Percentiles rank a stretch among this genome's conserved stretches.
Evolutionary conservation across 805 yeast genomes (phyloP).

Genomic region (Ogataea polymorpha): DNA sequence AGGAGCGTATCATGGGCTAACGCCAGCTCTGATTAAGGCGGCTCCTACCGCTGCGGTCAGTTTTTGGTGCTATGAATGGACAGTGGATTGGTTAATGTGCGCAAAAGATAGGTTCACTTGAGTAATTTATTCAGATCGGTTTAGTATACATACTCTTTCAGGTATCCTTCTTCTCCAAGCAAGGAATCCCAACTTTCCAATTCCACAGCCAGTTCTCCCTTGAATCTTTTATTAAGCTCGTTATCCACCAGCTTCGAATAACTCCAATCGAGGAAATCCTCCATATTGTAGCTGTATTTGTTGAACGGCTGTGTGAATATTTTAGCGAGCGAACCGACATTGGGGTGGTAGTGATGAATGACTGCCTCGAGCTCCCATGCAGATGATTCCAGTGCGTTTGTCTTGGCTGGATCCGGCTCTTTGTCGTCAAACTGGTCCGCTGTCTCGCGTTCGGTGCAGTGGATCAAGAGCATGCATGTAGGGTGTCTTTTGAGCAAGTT

Average conservation of each 20-base stretch:
- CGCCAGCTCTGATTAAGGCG: slow-evolving; percentile 67
- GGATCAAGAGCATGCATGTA: slow-evolving; percentile 86
- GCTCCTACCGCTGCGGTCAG: slow-evolving; percentile 64
- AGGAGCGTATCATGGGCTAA: slow-evolving; percentile 74
- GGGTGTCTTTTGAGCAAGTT: slow-evolving; percentile 90
- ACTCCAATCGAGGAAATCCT: slow-evolving; percentile 92
- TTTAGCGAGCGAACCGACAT: slow-evolving; percentile 86
- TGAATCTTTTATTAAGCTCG: slow-evolving; percentile 62
- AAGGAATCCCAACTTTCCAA: slow-evolving; percentile 51
- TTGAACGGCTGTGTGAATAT: slow-evolving; percentile 87
- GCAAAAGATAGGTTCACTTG: slow-evolving; percentile 3
- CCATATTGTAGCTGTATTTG: slow-evolving; percentile 83
- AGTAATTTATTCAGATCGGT: neutral
- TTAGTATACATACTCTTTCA: slow-evolving; percentile 20
- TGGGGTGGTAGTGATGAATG: slow-evolving; percentile 84
- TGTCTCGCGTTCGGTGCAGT: slow-evolving; percentile 44
- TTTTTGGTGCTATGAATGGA: slow-evolving; percentile 33
- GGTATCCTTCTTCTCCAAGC: slow-evolving; percentile 32
- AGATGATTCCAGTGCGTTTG: slow-evolving; percentile 80
- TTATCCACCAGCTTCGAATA: slow-evolving; percentile 63
- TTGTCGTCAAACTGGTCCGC: slow-evolving; percentile 63
- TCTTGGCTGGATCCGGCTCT: slow-evolving; percentile 72
- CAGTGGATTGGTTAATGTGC: slow-evolving; percentile 24
- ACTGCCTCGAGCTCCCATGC: slow-evolving; percentile 88
- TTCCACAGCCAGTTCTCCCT: slow-evolving; percentile 75